Evolutionary conservation across 2,329 filamentous ascomycete species (phyloP).

Genomic region (Aspergillus nomiae): DNA sequence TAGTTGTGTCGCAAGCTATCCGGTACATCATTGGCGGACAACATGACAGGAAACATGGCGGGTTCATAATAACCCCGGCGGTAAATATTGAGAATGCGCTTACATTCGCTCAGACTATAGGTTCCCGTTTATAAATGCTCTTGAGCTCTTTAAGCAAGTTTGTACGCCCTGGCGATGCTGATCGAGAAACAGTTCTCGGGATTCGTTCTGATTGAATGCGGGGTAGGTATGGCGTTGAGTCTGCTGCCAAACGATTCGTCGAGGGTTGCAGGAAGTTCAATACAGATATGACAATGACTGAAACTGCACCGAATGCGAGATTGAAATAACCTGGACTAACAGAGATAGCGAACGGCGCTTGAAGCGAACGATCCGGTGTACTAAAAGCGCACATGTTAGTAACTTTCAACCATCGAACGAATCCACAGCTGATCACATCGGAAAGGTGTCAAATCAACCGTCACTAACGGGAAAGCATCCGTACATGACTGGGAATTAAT

Average conservation of each 20-base stretch:
- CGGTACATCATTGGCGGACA: not conserved
- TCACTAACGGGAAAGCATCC: not conserved
- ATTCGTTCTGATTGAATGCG: conserved; percentile 4
- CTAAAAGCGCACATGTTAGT: not conserved
- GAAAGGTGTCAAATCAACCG: not conserved
- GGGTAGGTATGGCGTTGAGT: conserved; percentile 9
- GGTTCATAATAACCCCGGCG: not conserved
- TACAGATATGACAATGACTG: not conserved
- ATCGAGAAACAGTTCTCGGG: not conserved
- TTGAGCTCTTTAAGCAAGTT: not conserved
- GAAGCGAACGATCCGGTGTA: not conserved
- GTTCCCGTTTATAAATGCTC: not conserved
- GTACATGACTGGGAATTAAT: not conserved
- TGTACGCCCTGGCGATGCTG: not conserved
- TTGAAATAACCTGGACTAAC: not conserved
- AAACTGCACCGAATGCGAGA: not conserved
- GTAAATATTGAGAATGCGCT: not conserved
- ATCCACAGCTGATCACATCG: not conserved
- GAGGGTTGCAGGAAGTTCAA: not conserved
- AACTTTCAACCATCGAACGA: not conserved
- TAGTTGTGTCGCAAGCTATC: not conserved
- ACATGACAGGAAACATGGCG: not conserved
- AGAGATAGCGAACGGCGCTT: not conserved
- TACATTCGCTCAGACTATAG: conserved; percentile 5
- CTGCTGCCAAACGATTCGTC: not conserved